Percentiles rank a stretch among this genome's conserved stretches.
phyloP scores from a whole-genome alignment of 2,329 filamentous ascomycete genomes.

The Colletotrichum sp. region DNA sequence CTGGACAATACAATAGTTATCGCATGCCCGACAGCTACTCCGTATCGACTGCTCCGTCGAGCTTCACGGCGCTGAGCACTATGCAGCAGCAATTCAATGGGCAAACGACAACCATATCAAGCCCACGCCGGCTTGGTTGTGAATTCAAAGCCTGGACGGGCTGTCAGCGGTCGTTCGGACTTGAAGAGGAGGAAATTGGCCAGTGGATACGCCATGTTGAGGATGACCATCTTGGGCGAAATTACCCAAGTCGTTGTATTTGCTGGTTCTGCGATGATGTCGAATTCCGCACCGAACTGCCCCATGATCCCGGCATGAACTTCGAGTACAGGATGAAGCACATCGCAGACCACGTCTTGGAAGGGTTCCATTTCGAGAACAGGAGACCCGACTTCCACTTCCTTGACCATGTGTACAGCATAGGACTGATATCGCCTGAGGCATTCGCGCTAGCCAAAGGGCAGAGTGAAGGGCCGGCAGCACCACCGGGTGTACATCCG shows the following conservation, averaged over 20 bases:
- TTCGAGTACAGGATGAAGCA: conserved; percentile 53
- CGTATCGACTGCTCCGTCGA: conserved; percentile 25
- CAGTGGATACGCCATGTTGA: conserved; percentile 54
- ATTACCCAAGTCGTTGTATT: conserved; percentile 36
- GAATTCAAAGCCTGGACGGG: conserved; percentile 43
- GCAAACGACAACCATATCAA: background rate
- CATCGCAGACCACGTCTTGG: conserved; percentile 48
- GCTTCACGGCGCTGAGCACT: conserved; percentile 16
- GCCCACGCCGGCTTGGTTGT: conserved; percentile 41
- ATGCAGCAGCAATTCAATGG: background rate
- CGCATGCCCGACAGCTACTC: conserved; percentile 16
- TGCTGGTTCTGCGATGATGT: conserved; percentile 58
- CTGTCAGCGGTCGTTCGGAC: conserved; percentile 43
- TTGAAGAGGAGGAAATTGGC: conserved; percentile 41
- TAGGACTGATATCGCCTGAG: background rate
- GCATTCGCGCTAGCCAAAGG: background rate
- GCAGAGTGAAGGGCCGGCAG: background rate
- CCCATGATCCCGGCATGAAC: conserved; percentile 22
- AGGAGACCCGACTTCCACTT: conserved; percentile 15
- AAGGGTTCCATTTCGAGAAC: conserved; percentile 21
- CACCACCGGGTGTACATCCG: background rate
- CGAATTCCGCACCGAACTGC: conserved; percentile 32
- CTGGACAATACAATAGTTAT: background rate
- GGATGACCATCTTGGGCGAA: conserved; percentile 36
- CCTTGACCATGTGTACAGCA: conserved; percentile 1